Percentiles rank a stretch among this genome's conserved stretches.
Evolutionary conservation across 164 flowering plant genomes (phyloP).

Genomic region (Vitis labrusca): DNA sequence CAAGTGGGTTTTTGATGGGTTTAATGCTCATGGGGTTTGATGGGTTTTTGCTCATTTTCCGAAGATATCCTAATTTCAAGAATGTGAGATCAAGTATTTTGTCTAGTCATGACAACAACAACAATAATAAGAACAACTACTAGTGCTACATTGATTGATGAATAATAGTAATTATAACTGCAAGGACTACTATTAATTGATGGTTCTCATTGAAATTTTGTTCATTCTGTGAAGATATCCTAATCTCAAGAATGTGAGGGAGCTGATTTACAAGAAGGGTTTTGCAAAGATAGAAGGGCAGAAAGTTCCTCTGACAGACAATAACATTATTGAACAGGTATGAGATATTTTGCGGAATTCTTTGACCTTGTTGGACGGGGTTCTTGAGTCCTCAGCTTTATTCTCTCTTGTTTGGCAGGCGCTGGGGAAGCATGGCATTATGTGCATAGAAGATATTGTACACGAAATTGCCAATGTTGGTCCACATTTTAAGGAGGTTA

Average conservation of each 20-base stretch:
- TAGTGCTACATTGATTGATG: too few relatives aligned
- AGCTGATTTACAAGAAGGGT: slow-evolving; percentile 86
- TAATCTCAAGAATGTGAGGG: slow-evolving; percentile 71
- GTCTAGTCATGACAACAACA: too few relatives aligned
- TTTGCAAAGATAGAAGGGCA: slow-evolving; percentile 48
- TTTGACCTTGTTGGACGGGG: background rate
- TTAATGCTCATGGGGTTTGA: too few relatives aligned
- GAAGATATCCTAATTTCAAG: too few relatives aligned
- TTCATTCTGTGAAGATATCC: slow-evolving; percentile 57
- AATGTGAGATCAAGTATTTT: too few relatives aligned
- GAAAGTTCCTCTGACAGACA: slow-evolving; percentile 76
- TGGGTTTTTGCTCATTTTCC: too few relatives aligned
- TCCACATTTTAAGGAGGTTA: slow-evolving; percentile 71
- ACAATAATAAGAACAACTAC: too few relatives aligned
- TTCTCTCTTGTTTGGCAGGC: slow-evolving; percentile 33
- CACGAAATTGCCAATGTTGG: slow-evolving; percentile 72
- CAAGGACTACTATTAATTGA: background rate
- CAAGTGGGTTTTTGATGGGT: too few relatives aligned
- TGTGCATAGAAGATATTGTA: slow-evolving; percentile 78
- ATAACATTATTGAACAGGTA: slow-evolving; percentile 85
- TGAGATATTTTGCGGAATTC: background rate
- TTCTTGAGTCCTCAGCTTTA: background rate
- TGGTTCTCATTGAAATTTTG: background rate
- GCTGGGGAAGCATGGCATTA: slow-evolving; percentile 62
- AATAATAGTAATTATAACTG: background rate